Evolutionary conservation across 306 rosid genomes (phyloP), one percentile per base, ranked within the genome.

Genomic region (Lablab purpureus): DNA sequence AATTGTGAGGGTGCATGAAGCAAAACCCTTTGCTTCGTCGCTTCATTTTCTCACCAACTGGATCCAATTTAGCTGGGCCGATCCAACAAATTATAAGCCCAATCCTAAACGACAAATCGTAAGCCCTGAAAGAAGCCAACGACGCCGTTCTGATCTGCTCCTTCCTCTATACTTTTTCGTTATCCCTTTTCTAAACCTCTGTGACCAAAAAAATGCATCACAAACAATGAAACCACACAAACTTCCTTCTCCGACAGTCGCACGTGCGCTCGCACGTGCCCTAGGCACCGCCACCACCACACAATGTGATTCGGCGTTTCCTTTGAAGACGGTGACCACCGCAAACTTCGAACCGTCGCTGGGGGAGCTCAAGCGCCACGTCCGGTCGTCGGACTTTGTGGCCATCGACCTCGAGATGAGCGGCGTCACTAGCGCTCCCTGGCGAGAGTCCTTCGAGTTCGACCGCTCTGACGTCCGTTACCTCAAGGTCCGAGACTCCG

Each of bases 401-500:
- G 92, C 99, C 79, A 86, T 95, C 37, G 99, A 95, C 88, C 96
- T 95, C 5, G 99, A 95, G 74, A 95, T 95, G 98, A 93, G 89
- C 18, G 99, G 99, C 13, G 43, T 95, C 43, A 90, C 99, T 60
- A 95, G 93, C 47, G 91, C 99, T 22, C 99, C 99, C 0, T 93
- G 99, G 99, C 94, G 98, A 5, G 98, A 95, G 22, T 88, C 91
- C 6, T 46, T 91, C 27, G 91, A 84, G 76, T 92, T 91, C 79
- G 99, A 95, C 76, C 91, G 99, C 63, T 85, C 90, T 67, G 98
- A 95, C 58, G 92, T 95, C 10, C 86, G 94, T 28, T 95, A 88
- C 89, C 96, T 91, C 37, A 93, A 95, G 80, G 86, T 93, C 28
- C 90, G 93, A 79, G 97, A 95, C 88, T 95, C 99, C 11, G 98